Conservation (phyloP, 1,139 yeast genomes). For the Yamadazyma epiphylla region DNA sequence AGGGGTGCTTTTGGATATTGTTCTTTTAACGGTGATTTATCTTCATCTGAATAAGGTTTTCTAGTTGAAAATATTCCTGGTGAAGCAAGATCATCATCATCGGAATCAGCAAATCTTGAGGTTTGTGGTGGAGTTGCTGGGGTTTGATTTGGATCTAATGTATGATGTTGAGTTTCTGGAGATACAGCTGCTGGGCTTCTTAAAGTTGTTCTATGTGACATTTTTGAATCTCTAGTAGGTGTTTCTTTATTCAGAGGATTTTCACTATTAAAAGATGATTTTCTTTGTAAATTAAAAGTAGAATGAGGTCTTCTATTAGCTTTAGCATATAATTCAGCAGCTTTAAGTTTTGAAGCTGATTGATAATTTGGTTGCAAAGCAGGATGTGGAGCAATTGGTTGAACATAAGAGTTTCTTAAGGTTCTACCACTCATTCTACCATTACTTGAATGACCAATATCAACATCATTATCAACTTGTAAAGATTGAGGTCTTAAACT, state of each 20-base stretch:
- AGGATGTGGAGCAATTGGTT: slow-evolving; percentile 44
- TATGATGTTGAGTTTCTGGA: slow-evolving; percentile 10
- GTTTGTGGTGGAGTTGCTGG: slow-evolving; percentile 9
- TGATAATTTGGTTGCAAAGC: slow-evolving; percentile 36
- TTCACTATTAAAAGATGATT: slow-evolving; percentile 54
- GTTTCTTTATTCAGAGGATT: slow-evolving; percentile 5
- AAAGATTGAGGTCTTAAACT: slow-evolving; percentile 35
- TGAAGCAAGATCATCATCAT: slow-evolving; percentile 33
- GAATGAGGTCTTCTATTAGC: slow-evolving; percentile 44
- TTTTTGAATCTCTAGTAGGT: slow-evolving; percentile 2
- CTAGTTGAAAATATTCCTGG: slow-evolving; percentile 37
- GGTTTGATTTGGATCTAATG: too few species aligned
- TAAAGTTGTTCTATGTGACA: slow-evolving; percentile 9
- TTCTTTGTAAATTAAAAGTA: slow-evolving; percentile 33
- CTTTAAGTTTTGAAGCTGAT: slow-evolving; percentile 42
- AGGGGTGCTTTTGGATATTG: slow-evolving; percentile 1
- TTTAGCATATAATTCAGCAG: slow-evolving; percentile 48
- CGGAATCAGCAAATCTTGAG: slow-evolving; percentile 57
- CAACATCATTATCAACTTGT: slow-evolving; percentile 5
- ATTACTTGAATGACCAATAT: slow-evolving; percentile 1
- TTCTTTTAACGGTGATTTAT: slow-evolving; percentile 5
- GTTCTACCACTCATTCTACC: slow-evolving; percentile 28
- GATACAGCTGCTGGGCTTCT: slow-evolving; percentile 3
- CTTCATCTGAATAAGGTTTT: slow-evolving; percentile 55
- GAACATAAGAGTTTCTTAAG: slow-evolving; percentile 32